Evolutionary conservation across 106 monocot genomes (phyloP).

Genomic region (Iris macrosiphon): DNA sequence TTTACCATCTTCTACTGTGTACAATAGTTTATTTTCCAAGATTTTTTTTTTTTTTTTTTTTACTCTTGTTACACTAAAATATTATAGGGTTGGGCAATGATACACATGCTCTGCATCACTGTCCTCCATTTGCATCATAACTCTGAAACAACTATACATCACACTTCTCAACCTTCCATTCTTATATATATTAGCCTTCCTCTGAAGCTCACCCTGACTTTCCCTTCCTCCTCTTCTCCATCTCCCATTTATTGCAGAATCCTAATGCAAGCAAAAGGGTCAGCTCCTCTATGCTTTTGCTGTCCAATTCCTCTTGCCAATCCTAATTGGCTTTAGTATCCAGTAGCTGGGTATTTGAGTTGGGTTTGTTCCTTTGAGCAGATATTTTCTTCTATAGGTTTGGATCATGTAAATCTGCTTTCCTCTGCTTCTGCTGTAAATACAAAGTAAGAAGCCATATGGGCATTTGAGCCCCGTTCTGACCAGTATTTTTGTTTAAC

Average conservation of each 20-base stretch:
- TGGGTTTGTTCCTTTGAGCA: neutral
- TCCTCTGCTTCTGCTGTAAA: neutral
- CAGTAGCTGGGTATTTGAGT: neutral
- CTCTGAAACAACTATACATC: conserved; percentile 3
- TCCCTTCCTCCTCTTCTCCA: neutral
- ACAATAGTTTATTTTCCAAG: neutral
- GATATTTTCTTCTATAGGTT: neutral
- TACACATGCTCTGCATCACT: conserved; percentile 2
- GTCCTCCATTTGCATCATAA: neutral
- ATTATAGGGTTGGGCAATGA: neutral
- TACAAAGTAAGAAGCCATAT: too few relatives aligned
- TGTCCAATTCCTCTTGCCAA: neutral
- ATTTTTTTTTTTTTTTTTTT: too few relatives aligned
- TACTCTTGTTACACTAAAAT: neutral
- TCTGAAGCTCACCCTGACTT: neutral
- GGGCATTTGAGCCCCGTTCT: neutral
- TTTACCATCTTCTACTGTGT: neutral
- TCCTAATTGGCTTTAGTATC: neutral
- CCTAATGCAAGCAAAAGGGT: conserved; percentile 7
- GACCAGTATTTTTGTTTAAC: neutral
- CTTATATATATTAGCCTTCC: conserved; percentile 14
- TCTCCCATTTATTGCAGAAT: neutral
- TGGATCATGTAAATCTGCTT: conserved; percentile 10
- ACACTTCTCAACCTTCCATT: conserved; percentile 8
- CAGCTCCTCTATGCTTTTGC: neutral